Base-by-base conservation (phyloP, 345 rosid genomes). In the Limnanthes douglasii region DNA sequence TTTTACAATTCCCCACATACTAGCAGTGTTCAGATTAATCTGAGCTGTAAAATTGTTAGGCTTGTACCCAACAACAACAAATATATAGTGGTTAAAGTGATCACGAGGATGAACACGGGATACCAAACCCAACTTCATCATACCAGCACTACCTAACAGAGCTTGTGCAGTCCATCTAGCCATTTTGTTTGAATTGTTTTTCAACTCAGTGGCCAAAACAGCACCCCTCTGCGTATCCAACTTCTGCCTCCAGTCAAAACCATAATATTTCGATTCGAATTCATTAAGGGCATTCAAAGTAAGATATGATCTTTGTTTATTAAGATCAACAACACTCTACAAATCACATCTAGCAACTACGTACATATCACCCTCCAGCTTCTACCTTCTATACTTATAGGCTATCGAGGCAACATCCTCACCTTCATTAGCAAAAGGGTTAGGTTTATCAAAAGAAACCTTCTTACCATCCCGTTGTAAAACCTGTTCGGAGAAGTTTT, bases 141-240 rank as follows among this genome's bases (percentile, higher is more conserved):
- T 46, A 66, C 85, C 99, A 0, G 94, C 94, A 69, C 65, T 73
- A 0, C 78, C 94, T 65, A 92, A 34, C 22, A 92, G 56, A 3
- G 99, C 93, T 45, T 92, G 99, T 0, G 96, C 85, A 21, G 99
- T 85, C 99, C 99, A 92, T 30, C 78, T 81, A 14, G 96, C 99
- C 50, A 92, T 47, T 52, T 92, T 92, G 40, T 92, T 92, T 0
- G 93, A 88, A 48, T 90, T 90, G 65, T 90, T 90, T 69, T 85
- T 90, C 64, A 90, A 63, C 51, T 90, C 99, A 12, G 78, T 85
- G 17, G 96, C 99, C 54, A 90, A 68, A 25, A 90, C 94, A 0
- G 93, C 99, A 39, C 99, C 99, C 48, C 99, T 65, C 46, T 92
- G 99, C 7, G 99, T 81, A 60, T 92, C 99, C 44, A 92, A 47